Evolutionary conservation across 257 asterid genomes (phyloP), one percentile per base, ranked within the genome.

Genomic region (Nemophila menziesii): DNA sequence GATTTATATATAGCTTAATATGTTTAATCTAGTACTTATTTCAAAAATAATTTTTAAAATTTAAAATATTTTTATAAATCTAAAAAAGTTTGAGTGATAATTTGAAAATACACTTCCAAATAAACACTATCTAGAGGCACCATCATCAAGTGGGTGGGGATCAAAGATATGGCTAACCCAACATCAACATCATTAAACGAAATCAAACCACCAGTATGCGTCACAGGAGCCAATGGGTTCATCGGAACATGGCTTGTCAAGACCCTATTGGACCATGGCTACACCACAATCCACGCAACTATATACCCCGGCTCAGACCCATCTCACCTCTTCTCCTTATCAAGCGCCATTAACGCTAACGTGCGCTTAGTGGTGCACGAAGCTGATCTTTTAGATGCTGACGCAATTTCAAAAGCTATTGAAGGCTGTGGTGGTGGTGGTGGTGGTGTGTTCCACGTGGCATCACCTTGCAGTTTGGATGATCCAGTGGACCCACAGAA

Each of bases 151-250:
- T 9, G 11, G 1, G 5, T 33, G 1, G 1, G n/a, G n/a, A 1
- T 9, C 39, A 37, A 9, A 0, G 4, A 15, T 12, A 37, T 37
- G 41, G 14, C 44, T 0, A 15, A 14, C 0, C 8, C 44, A 40
- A 40, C 8, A 7, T 29, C n/a, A 40, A 16, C 22, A 39, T 14
- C 20, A 40, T n/a, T 13, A 40, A 3, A n/a, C 8, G 11, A 12
- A 16, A 16, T 38, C 22, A 47, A 74, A 66, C 57, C 60, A 65
- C 68, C 93, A 27, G 94, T 86, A 11, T 79, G 93, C 52, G 86
- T 87, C 54, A 82, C 95, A 46, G 97, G 97, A 33, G 95, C 97
- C 59, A 80, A 79, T 63, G 97, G 97, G 6, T 82, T 82, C 92
- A 82, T 87, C 39, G 97, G 97, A 13, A 70, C 97, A 8, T 75